phyloP scores from a whole-genome alignment of 2,329 filamentous ascomycete genomes.

The Sporothrix inflata region DNA sequence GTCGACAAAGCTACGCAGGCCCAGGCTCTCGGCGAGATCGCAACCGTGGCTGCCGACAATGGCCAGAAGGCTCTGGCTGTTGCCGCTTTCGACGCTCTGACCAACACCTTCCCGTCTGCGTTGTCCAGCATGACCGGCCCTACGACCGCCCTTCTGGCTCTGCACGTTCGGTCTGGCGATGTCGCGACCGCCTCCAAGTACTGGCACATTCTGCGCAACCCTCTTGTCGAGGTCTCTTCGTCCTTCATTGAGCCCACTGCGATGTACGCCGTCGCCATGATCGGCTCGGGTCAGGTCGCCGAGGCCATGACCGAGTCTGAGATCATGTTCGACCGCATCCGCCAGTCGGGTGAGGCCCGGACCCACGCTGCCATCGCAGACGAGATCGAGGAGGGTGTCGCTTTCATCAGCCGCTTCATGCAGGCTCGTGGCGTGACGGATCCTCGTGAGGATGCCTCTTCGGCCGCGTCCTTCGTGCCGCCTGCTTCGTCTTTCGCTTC shows the following conservation, averaged over 20 bases:
- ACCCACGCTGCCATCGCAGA: slow-evolving; percentile 63
- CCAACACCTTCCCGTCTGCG: slow-evolving; percentile 60
- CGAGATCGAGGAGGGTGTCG: slow-evolving; percentile 84
- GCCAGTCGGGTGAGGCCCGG: slow-evolving; percentile 55
- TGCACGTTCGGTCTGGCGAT: slow-evolving; percentile 82
- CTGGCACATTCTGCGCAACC: slow-evolving; percentile 73
- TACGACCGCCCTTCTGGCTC: slow-evolving; percentile 71
- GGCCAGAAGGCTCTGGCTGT: slow-evolving; percentile 71
- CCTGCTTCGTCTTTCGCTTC: slow-evolving; percentile 52
- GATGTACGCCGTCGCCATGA: slow-evolving; percentile 88
- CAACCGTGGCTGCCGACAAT: slow-evolving; percentile 77
- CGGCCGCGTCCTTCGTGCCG: slow-evolving; percentile 47
- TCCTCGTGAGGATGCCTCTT: slow-evolving; percentile 54
- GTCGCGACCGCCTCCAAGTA: slow-evolving; percentile 75
- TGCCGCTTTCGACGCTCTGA: slow-evolving; percentile 65
- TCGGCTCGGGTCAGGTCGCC: slow-evolving; percentile 81
- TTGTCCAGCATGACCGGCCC: slow-evolving; percentile 46
- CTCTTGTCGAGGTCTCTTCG: slow-evolving; percentile 61
- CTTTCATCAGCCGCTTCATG: slow-evolving; percentile 68
- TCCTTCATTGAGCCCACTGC: slow-evolving; percentile 83
- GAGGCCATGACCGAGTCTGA: slow-evolving; percentile 80
- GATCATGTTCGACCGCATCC: slow-evolving; percentile 84
- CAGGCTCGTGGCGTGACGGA: slow-evolving; percentile 57
- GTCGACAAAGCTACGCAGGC: slow-evolving; percentile 63
- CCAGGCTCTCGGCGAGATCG: slow-evolving; percentile 72